Evolutionary conservation across 2,329 filamentous ascomycete species (phyloP).

Genomic region (Davidsoniella australis): DNA sequence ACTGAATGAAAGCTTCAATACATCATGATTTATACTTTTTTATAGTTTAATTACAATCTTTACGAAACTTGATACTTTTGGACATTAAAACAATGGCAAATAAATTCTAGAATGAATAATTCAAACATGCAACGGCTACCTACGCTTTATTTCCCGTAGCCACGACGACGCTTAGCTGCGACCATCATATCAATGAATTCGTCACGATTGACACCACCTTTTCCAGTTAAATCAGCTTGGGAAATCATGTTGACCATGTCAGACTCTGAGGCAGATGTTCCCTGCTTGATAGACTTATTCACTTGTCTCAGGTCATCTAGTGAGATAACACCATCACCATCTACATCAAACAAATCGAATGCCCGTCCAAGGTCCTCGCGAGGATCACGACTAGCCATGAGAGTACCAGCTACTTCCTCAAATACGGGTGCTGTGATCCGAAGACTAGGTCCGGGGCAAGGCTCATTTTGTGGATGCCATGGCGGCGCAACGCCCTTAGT

Average conservation of each 20-base stretch:
- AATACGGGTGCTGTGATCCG: constrained; percentile 58
- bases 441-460: constrained; percentile 44
- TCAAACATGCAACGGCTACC: background rate
- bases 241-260: constrained; percentile 94
- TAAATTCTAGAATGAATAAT: background rate
- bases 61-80: background rate
- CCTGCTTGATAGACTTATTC: constrained; percentile 76
- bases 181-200: constrained; percentile 50
- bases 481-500: constrained; percentile 60
- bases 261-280: constrained; percentile 65
- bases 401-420: constrained; percentile 58
- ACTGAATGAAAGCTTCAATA: too few species aligned
- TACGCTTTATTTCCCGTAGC: constrained; percentile 11
- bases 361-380: constrained; percentile 81
- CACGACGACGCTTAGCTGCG: constrained; percentile 14
- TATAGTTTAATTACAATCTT: too few species aligned
- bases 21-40: too few species aligned
- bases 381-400: constrained; percentile 70
- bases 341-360: constrained; percentile 84
- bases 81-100: background rate
- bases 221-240: constrained; percentile 89
- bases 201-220: constrained; percentile 57
- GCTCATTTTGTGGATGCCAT: constrained; percentile 35
- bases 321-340: constrained; percentile 79
- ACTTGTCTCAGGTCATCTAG: constrained; percentile 76